Conservation (phyloP, 164 flowering plant species). For the Magnolia changhungtana region DNA sequence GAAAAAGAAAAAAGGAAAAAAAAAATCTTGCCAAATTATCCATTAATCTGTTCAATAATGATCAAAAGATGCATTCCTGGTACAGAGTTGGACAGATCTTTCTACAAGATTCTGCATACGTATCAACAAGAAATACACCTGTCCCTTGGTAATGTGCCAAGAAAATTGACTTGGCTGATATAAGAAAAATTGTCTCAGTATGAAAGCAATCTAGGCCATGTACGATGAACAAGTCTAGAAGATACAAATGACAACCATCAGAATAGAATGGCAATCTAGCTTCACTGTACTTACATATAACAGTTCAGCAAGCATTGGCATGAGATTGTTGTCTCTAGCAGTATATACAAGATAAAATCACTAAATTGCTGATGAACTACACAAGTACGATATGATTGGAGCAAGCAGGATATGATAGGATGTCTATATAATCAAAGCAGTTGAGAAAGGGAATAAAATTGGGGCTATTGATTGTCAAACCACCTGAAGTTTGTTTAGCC, state of each 20-base stretch:
- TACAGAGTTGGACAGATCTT: background rate
- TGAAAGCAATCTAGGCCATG: background rate
- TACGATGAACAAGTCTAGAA: background rate
- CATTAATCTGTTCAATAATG: no score
- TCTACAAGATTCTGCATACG: no score
- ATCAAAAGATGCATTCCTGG: background rate
- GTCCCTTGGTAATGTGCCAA: background rate
- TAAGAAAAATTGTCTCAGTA: background rate
- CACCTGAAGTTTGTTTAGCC: conserved; percentile 92
- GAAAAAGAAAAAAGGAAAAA: background rate
- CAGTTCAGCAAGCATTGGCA: background rate
- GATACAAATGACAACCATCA: background rate
- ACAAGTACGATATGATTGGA: no score
- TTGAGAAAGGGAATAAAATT: no score
- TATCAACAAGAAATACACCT: background rate
- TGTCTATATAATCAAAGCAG: no score
- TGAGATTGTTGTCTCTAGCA: no score
- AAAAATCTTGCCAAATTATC: no score
- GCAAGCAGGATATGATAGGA: no score
- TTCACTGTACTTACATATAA: background rate
- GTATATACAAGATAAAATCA: no score
- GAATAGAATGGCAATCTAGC: background rate
- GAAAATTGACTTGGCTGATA: background rate
- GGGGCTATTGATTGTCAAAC: background rate
- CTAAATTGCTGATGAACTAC: no score